These are phyloP conservation scores for Tylopilus subfusipes DNA, from an alignment of 768 basidiomycete species.

Conservation along the genomic window DNA sequence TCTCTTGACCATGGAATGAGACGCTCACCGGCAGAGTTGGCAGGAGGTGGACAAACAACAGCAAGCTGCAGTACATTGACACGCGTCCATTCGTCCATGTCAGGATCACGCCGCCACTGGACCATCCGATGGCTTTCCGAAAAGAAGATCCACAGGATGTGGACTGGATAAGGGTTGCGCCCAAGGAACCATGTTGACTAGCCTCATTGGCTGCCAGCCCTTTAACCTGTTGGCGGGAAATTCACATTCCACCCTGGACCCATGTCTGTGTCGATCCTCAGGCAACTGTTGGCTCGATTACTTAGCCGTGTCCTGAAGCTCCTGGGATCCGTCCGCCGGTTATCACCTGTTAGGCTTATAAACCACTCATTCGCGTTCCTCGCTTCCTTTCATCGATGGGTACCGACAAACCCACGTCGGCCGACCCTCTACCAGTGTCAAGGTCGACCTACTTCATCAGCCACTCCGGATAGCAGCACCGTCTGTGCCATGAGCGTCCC, in stretches of 20 bases:
- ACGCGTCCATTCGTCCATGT: too few species aligned
- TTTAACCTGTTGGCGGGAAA: background rate
- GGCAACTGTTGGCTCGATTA: background rate
- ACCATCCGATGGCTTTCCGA: too few species aligned
- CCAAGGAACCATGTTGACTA: too few species aligned
- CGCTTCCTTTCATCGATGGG: background rate
- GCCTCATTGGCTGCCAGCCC: background rate
- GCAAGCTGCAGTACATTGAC: too few species aligned
- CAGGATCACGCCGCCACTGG: too few species aligned
- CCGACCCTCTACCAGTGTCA: background rate
- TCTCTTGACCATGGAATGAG: background rate
- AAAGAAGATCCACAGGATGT: background rate
- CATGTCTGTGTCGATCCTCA: background rate
- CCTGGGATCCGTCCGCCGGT: background rate
- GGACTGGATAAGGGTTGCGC: background rate
- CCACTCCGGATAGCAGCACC: background rate
- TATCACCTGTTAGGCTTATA: background rate
- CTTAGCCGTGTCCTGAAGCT: slow-evolving; percentile 4
- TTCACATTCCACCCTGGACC: background rate
- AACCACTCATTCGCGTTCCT: slow-evolving; percentile 1
- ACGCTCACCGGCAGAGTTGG: too few species aligned
- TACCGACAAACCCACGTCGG: background rate
- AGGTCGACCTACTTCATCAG: background rate
- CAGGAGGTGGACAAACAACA: too few species aligned
- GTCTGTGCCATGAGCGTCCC: slow-evolving; percentile 20